phyloP scores from a whole-genome alignment of 1,139 yeast genomes.

The Geotrichum siamense region DNA sequence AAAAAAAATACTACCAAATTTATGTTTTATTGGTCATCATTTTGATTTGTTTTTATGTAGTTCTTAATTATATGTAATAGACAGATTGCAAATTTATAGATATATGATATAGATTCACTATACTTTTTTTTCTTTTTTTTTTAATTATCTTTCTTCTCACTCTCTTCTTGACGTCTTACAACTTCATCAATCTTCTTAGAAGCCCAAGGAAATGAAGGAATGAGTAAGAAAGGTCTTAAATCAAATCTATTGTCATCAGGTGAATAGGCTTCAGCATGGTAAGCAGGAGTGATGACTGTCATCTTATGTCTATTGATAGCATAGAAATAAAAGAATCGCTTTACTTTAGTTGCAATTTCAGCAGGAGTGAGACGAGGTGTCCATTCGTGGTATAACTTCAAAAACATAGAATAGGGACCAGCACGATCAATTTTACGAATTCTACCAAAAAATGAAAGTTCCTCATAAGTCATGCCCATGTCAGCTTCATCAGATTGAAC shows the following conservation, averaged over 20 bases:
- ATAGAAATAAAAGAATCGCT: conserved; percentile 83
- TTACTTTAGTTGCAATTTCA: conserved; percentile 86
- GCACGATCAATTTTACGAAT: conserved; percentile 87
- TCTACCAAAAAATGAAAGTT: conserved; percentile 83
- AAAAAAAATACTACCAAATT: too few relatives aligned
- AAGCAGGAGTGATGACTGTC: conserved; percentile 93
- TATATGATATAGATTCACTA: too few relatives aligned
- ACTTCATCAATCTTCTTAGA: conserved; percentile 77
- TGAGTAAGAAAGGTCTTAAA: conserved; percentile 83
- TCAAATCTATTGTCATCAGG: conserved; percentile 98
- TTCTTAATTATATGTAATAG: too few relatives aligned
- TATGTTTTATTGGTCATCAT: too few relatives aligned
- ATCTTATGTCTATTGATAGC: conserved; percentile 95
- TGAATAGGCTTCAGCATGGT: conserved; percentile 95
- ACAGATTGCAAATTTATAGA: too few relatives aligned
- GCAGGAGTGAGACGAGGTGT: conserved; percentile 73
- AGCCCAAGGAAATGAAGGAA: conserved; percentile 90
- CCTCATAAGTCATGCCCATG: conserved; percentile 98
- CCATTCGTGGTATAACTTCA: conserved; percentile 88
- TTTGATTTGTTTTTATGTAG: too few relatives aligned
- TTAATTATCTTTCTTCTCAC: conserved; percentile 2
- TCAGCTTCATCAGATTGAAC: conserved; percentile 95
- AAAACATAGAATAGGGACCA: conserved; percentile 93
- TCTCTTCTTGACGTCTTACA: conserved; percentile 34
- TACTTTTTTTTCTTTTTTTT: too few relatives aligned